A percentile compares a stretch with the other conserved stretches of the same genome.
Conservation (phyloP, 202 grass and related monocot genomes). For the Musa balbisiana region DNA sequence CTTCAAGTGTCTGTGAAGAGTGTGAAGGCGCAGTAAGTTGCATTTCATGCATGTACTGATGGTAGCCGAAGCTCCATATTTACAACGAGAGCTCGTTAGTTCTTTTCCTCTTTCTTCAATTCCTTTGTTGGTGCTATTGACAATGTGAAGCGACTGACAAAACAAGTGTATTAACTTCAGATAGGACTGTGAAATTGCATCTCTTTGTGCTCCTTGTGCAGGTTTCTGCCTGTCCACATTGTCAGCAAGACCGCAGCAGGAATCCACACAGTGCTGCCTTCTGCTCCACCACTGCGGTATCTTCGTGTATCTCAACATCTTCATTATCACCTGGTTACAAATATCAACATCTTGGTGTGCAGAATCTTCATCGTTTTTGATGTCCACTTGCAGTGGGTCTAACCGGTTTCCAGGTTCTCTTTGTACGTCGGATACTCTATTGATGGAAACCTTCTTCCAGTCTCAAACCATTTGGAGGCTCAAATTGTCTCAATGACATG, state of each 20-base stretch:
- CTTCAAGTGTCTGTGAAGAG: neutral
- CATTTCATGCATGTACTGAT: neutral
- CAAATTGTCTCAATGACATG: too few species aligned
- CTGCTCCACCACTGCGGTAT: constrained; percentile 25
- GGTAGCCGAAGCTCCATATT: constrained; percentile 1
- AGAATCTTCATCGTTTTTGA: constrained; percentile 50
- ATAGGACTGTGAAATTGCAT: neutral
- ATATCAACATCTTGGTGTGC: constrained; percentile 13
- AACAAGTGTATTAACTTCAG: neutral
- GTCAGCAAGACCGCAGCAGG: neutral
- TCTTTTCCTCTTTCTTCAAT: neutral
- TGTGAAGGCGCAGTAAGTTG: neutral
- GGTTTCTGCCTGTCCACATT: constrained; percentile 10
- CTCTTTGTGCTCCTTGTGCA: too few species aligned
- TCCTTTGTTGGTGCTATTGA: neutral
- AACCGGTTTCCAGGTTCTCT: constrained; percentile 30
- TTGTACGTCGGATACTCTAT: too few species aligned
- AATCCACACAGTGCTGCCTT: constrained; percentile 33
- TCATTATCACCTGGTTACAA: neutral
- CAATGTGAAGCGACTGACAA: neutral
- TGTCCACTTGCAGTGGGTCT: constrained; percentile 40
- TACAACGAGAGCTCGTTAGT: neutral
- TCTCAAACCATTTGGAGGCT: too few species aligned
- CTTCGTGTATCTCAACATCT: constrained; percentile 18
- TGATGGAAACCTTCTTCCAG: too few species aligned